Evolutionary conservation across 116 monocot species (phyloP), one percentile per base, ranked within the genome.

Genomic region (Papilionanthe hybrid): DNA sequence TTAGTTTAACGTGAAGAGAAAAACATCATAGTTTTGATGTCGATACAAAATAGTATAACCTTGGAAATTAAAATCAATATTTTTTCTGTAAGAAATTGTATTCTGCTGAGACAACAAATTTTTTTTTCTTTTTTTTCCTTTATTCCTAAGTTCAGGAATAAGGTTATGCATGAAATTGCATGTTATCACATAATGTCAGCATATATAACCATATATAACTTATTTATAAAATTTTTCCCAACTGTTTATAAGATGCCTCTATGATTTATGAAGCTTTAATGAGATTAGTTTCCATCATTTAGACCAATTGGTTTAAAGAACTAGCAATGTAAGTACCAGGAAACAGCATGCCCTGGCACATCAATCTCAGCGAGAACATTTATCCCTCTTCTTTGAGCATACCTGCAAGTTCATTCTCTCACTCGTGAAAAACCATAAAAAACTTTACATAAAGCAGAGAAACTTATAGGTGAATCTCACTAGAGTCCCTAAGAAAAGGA

Each of bases 341-440:
- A 97, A 28, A 41, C 43, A 78, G 97, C 87, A 89, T 97, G 97
- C 44, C 97, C 97, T 3, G 97, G 97, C n/a, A 97, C 90, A 91
- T 97, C 97, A 78, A 94, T 87, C 87, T 97, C 97, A 78, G 94
- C 94, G 81, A 97, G 72, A 66, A 97, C 89, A 86, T 94, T 97
- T 73, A 97, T 82, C 22, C 97, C 97, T 81, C 90, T 79, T 57
- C 73, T 92, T 86, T 88, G 82, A 67, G 97, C 97, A 85, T 97
- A 97, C 47, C 97, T 97, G 87, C 77, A 87, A 81, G 42, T 75
- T 55, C 76, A 78, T 68, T 17, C 63, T 72, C 66, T 42, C 25
- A 25, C 56, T 18, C 42, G 27, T 65, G 63, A 78, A 78, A 82
- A 67, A 11, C 22, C 73, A 73, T 44, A 48, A 20, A 48, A 28